phyloP scores from a whole-genome alignment of 176 grass and related monocot species.

The Luzula sylvatica region DNA sequence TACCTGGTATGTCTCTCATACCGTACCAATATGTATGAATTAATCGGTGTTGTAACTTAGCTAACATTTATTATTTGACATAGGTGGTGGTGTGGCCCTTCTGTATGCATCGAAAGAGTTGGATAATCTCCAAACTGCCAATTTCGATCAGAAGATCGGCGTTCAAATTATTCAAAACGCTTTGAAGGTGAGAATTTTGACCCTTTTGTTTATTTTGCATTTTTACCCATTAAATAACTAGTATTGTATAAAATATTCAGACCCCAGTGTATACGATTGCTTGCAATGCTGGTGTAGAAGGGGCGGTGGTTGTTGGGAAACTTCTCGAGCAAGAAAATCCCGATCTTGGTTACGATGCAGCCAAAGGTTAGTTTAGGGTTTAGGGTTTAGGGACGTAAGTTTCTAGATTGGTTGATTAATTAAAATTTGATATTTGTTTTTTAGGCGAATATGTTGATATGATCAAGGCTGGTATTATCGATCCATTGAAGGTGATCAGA shows the following conservation, averaged over 20 bases:
- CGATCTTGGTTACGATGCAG: slow-evolving; percentile 95
- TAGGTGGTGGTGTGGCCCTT: slow-evolving; percentile 93
- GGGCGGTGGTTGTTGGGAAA: slow-evolving; percentile 89
- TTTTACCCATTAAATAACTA: neutral
- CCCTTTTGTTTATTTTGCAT: neutral
- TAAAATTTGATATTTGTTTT: neutral
- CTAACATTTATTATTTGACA: slow-evolving; percentile 8
- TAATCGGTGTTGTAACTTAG: too few species aligned
- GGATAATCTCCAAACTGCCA: slow-evolving; percentile 67
- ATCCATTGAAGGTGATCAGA: slow-evolving; percentile 94
- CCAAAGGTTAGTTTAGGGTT: slow-evolving; percentile 40
- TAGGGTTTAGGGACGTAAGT: neutral
- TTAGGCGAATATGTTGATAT: slow-evolving; percentile 96
- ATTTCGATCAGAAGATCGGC: slow-evolving; percentile 98
- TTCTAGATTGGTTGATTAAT: neutral
- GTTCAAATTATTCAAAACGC: slow-evolving; percentile 99
- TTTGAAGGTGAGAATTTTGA: slow-evolving; percentile 49
- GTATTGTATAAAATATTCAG: slow-evolving; percentile 24
- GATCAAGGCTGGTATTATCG: slow-evolving; percentile 96
- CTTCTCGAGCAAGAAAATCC: slow-evolving; percentile 86
- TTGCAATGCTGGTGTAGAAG: slow-evolving; percentile 87
- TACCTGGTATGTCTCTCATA: slow-evolving; percentile 47
- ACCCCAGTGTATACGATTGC: slow-evolving; percentile 91
- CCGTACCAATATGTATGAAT: neutral
- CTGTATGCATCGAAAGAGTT: slow-evolving; percentile 95